A percentile compares a stretch with the other conserved stretches of the same genome.
Conservation (phyloP, 208 protist species). For the Acanthamoeba lugdunensis region DNA sequence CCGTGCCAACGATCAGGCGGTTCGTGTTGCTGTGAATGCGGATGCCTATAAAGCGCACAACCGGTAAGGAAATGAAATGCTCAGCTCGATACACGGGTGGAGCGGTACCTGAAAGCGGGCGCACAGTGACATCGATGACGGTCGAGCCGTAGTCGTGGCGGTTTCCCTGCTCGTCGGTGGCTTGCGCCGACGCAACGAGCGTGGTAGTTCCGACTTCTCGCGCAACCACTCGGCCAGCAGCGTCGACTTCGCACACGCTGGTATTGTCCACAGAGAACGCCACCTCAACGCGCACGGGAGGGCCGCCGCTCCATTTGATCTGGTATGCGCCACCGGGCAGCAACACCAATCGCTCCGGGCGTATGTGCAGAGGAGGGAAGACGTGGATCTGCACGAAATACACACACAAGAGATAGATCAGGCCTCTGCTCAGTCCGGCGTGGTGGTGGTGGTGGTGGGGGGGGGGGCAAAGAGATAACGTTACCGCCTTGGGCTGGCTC, state of each 20-base stretch:
- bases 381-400: slow-evolving; percentile 49
- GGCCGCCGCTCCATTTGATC: slow-evolving; percentile 68
- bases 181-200: slow-evolving; percentile 15
- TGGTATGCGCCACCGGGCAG: slow-evolving; percentile 63
- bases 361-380: slow-evolving; percentile 49
- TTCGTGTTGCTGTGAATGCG: slow-evolving; percentile 70
- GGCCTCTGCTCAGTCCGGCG: not conserved
- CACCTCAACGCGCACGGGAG: slow-evolving; percentile 64
- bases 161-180: slow-evolving; percentile 56
- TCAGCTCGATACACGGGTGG: not conserved
- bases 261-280: slow-evolving; percentile 45
- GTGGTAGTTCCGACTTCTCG: slow-evolving; percentile 53
- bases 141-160: slow-evolving; percentile 48
- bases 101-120: slow-evolving; percentile 33
- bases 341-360: slow-evolving; percentile 43
- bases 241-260: slow-evolving; percentile 57
- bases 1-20: slow-evolving; percentile 51
- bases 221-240: slow-evolving; percentile 11
- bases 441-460: too few relatives aligned
- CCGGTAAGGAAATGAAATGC: too few relatives aligned
- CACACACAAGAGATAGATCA: not conserved
- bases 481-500: slow-evolving; percentile 59
- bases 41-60: not conserved
- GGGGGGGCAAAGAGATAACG: not conserved
- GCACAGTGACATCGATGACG: slow-evolving; percentile 45